Percentiles rank a stretch among this genome's conserved stretches.
Conservation (phyloP, 306 rosid species). For the Trichosanthes cucumerina region DNA sequence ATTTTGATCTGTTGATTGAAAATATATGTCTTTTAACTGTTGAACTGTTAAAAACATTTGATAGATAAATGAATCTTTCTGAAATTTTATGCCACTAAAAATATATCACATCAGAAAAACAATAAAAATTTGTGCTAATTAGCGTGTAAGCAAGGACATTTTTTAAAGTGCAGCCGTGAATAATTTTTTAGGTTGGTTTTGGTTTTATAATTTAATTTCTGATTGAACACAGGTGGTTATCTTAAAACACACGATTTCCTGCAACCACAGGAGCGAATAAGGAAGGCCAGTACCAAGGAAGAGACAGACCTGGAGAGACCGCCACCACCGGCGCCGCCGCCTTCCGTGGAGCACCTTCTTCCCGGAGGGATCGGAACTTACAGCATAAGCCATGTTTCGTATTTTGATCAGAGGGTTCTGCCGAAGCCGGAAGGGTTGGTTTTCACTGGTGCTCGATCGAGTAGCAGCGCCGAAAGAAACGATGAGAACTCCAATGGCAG, state of each 20-base stretch:
- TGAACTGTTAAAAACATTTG: too few relatives aligned
- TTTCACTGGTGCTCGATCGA: constrained; percentile 42
- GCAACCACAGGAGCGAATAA: constrained; percentile 67
- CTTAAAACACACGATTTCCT: constrained; percentile 90
- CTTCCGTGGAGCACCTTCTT: constrained; percentile 63
- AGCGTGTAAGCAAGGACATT: too few relatives aligned
- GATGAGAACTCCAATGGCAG: constrained; percentile 81
- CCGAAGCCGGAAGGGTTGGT: constrained; percentile 66
- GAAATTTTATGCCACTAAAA: background rate
- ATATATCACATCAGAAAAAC: background rate
- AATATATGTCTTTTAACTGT: too few relatives aligned
- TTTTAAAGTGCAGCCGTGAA: background rate
- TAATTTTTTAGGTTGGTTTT: background rate
- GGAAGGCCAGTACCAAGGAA: constrained; percentile 48
- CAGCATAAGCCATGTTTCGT: constrained; percentile 75
- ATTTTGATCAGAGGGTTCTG: constrained; percentile 41
- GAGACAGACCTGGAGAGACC: constrained; percentile 45
- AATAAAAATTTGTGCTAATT: too few relatives aligned
- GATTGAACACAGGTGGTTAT: constrained; percentile 46
- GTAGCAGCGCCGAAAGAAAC: constrained; percentile 43
- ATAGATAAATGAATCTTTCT: background rate
- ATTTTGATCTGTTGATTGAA: too few relatives aligned
- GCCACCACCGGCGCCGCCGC: constrained; percentile 22
- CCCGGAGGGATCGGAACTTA: constrained; percentile 98
- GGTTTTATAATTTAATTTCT: background rate